Evolutionary conservation across 1,139 yeast species (phyloP).

Genomic region (Kurtzmaniella quercitrusa): DNA sequence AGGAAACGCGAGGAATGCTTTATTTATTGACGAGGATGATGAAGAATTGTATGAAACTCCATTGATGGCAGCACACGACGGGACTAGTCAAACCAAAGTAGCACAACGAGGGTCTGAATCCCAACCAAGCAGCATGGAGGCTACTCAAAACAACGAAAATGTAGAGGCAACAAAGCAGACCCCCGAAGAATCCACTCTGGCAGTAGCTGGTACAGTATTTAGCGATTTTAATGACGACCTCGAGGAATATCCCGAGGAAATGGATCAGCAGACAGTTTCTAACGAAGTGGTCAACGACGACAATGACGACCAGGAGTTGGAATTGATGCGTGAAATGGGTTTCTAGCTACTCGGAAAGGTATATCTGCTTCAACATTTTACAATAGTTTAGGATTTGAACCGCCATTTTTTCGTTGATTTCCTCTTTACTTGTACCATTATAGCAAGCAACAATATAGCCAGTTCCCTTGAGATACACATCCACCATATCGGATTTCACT

Average conservation of each 20-base stretch:
- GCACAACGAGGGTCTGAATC: background rate
- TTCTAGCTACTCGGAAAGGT: conserved; percentile 15
- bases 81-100: background rate
- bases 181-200: background rate
- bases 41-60: conserved; percentile 17
- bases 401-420: conserved; percentile 37
- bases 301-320: conserved; percentile 25
- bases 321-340: conserved; percentile 38
- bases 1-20: conserved; percentile 14
- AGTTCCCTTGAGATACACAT: conserved; percentile 48
- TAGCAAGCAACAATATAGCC: conserved; percentile 58
- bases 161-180: background rate
- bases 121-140: too few relatives aligned
- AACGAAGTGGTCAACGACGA: background rate
- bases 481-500: conserved; percentile 18
- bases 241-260: conserved; percentile 12
- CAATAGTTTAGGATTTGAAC: conserved; percentile 43
- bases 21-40: conserved; percentile 26
- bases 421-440: conserved; percentile 21
- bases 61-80: background rate
- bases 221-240: background rate
- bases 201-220: background rate
- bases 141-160: background rate
- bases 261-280: background rate
- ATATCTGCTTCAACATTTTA: conserved; percentile 36